These are phyloP conservation scores for Yamadazyma philogaea DNA, from an alignment of 805 yeast species.

Conservation along the genomic window DNA sequence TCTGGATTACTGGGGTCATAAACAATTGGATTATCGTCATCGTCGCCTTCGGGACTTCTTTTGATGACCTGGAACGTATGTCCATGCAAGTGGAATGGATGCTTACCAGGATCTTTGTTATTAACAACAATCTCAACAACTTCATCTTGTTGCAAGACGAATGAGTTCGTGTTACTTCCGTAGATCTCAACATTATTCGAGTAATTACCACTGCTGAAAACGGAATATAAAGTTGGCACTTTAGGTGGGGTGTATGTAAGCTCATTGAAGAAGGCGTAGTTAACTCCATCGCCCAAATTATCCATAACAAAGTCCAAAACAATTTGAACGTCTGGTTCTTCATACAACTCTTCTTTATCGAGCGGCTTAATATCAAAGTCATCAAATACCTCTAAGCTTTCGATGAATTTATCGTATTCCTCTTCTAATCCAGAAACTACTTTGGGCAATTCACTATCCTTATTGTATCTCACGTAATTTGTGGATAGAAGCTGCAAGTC, in stretches of 20 bases:
- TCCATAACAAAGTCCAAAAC: slow-evolving; percentile 79
- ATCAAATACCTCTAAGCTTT: slow-evolving; percentile 48
- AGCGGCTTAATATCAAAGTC: slow-evolving; percentile 35
- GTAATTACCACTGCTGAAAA: slow-evolving; percentile 63
- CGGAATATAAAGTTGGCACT: slow-evolving; percentile 83
- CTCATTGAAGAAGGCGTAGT: slow-evolving; percentile 96
- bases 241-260: slow-evolving; percentile 74
- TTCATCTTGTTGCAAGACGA: slow-evolving; percentile 63
- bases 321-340: slow-evolving; percentile 67
- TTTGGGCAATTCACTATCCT: slow-evolving; percentile 40
- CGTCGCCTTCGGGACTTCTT: slow-evolving; percentile 61
- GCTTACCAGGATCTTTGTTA: slow-evolving; percentile 86
- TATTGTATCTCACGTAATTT: slow-evolving; percentile 61
- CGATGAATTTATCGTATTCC: slow-evolving; percentile 27
- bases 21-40: slow-evolving; percentile 51
- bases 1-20: slow-evolving; percentile 32
- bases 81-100: slow-evolving; percentile 98
- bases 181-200: slow-evolving; percentile 54
- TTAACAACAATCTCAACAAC: slow-evolving; percentile 79
- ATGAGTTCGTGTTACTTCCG: slow-evolving; percentile 79
- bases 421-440: slow-evolving; percentile 12
- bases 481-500: slow-evolving; percentile 72
- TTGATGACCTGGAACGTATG: slow-evolving; percentile 80
- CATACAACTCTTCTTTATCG: slow-evolving; percentile 41
- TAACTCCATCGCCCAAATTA: slow-evolving; percentile 79